Evolutionary conservation across 2,329 filamentous ascomycete species (phyloP), one percentile per base, ranked within the genome.

Genomic region (Macrophomina tecta): DNA sequence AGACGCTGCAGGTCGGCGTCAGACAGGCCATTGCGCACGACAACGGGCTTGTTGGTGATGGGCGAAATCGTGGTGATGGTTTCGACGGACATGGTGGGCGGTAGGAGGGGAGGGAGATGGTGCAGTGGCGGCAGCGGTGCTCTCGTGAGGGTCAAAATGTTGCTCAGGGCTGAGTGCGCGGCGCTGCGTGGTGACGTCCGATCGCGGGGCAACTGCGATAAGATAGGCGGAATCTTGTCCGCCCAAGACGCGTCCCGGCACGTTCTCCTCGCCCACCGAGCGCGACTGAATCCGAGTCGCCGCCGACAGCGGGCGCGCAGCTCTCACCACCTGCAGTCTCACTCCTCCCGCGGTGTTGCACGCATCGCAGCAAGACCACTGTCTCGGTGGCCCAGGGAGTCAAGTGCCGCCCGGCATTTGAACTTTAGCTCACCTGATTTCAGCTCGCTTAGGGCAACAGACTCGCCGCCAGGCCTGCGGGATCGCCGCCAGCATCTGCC

Each of bases 1-100:
- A 97, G 82, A 66, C 85, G 81, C 61, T 89, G 83, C 60, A 97
- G 83, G 70, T 97, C 91, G 34, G 86, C 81, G 45, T 87, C 80
- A 52, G 91, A 90, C 71, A 91, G 84, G 72, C 92, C 93, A 78
- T 89, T 89, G 71, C 94, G 89, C 68, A 90, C 92, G 71, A 97
- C 80, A 78, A 98, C 88, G 66, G 91, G 85, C 82, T 94, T 89
- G 80, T 95, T 94, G 71, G 93, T 97, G 70, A 88, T 90, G 66
- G 94, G 94, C 3, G 94, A 98, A 79, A 97, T 94, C 71, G 94
- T 97, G 38, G 83, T 89, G 73, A 90, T 83, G 46, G 81, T 86
- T 77, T 89, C 86, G 48, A 82, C 74, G 48, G 83, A 82, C 85
- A 87, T 84, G 71, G 49, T 32, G 45, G 5, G 28, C 42, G 18